Conservation (phyloP, 306 rosid species). For the Prunus mira region DNA sequence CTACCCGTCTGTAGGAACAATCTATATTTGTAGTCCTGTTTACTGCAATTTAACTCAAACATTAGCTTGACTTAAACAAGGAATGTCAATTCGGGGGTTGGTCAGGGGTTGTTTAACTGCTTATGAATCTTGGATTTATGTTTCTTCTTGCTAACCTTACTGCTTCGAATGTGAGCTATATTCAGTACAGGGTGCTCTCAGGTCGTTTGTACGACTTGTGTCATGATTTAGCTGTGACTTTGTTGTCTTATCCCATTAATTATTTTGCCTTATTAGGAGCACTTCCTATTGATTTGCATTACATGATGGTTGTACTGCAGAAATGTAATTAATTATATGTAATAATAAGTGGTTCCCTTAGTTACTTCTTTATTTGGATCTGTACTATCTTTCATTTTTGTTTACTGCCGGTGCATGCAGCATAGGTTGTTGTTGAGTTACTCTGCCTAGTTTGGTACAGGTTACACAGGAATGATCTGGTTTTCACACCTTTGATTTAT, state of each 20-base stretch:
- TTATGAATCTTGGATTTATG: conserved; percentile 28
- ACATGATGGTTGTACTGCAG: background rate
- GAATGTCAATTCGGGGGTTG: conserved; percentile 21
- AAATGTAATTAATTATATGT: conserved; percentile 1
- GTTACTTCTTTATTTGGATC: background rate
- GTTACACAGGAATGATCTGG: conserved; percentile 29
- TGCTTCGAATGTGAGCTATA: conserved; percentile 25
- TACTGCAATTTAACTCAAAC: conserved; percentile 58
- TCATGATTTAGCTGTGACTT: conserved; percentile 14
- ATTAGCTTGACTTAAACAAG: conserved; percentile 42
- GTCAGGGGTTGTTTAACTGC: conserved; percentile 24
- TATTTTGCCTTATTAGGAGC: conserved; percentile 6
- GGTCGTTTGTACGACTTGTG: conserved; percentile 26
- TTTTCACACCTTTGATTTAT: conserved; percentile 19
- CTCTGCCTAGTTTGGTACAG: conserved; percentile 38
- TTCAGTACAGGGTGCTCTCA: conserved; percentile 17
- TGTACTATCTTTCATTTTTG: conserved; percentile 1
- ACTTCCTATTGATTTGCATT: conserved; percentile 20
- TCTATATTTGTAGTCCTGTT: conserved; percentile 53
- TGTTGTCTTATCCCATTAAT: conserved; percentile 19
- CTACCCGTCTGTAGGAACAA: conserved; percentile 56
- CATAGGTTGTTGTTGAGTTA: conserved; percentile 6
- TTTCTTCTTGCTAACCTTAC: conserved; percentile 21
- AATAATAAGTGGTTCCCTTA: background rate
- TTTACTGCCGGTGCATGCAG: background rate